These are phyloP conservation scores for Collariella sp. DNA, from an alignment of 495 filamentous ascomycete genomes.

Conservation along the genomic window DNA sequence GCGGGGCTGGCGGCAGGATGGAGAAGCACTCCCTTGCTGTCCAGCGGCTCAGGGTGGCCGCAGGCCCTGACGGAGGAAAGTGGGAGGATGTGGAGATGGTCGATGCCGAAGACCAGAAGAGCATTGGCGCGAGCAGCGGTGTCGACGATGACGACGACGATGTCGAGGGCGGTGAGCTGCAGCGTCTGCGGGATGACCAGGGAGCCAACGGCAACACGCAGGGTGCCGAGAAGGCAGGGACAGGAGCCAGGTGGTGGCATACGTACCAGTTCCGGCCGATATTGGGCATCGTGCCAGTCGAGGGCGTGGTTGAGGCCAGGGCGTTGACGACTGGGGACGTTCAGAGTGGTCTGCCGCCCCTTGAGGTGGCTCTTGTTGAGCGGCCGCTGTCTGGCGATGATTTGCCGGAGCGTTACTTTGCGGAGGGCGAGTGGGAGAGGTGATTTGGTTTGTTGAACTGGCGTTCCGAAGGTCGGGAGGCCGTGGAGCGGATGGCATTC, in stretches of 20 bases:
- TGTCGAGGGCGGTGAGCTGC: slow-evolving; percentile 32
- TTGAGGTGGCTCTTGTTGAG: slow-evolving; percentile 84
- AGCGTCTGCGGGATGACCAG: slow-evolving; percentile 28
- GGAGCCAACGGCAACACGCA: slow-evolving; percentile 16
- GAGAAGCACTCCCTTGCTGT: slow-evolving; percentile 39
- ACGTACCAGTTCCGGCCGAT: slow-evolving; percentile 89
- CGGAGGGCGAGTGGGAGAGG: slow-evolving; percentile 49
- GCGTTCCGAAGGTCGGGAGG: not conserved
- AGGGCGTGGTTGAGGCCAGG: slow-evolving; percentile 25
- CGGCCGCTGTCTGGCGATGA: slow-evolving; percentile 79
- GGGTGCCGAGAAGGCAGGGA: slow-evolving; percentile 16
- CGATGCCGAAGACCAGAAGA: slow-evolving; percentile 35
- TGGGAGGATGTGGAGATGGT: slow-evolving; percentile 32
- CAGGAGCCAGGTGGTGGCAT: slow-evolving; percentile 53
- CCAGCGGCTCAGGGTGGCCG: slow-evolving; percentile 22
- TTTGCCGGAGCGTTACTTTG: slow-evolving; percentile 62
- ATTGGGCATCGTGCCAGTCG: slow-evolving; percentile 72
- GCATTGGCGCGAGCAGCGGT: slow-evolving; percentile 28
- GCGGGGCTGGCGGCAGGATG: slow-evolving; percentile 53
- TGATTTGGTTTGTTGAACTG: not conserved
- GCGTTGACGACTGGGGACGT: slow-evolving; percentile 17
- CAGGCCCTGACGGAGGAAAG: slow-evolving; percentile 40
- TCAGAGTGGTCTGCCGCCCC: slow-evolving; percentile 16
- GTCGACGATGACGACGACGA: slow-evolving; percentile 37
- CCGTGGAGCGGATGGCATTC: not conserved